Evolutionary conservation across 1,284 basidiomycete species (phyloP).

Genomic region (Cutaneotrichosporon cutaneum): DNA sequence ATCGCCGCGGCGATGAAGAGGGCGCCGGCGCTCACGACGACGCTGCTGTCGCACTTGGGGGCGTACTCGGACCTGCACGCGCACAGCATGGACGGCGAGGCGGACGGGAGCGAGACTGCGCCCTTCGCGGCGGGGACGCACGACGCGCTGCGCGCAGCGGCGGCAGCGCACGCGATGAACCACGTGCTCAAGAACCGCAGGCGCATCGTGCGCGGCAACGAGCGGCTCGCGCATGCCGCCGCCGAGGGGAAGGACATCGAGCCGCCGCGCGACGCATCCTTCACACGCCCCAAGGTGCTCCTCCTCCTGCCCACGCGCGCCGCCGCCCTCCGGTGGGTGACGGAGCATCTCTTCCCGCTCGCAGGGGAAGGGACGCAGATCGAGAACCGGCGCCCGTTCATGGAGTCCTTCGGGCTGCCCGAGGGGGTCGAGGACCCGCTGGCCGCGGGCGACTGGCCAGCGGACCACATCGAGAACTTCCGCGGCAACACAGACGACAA

Average conservation of each 20-base stretch:
- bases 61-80: slow-evolving; percentile 71
- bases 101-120: slow-evolving; percentile 45
- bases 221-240: slow-evolving; percentile 69
- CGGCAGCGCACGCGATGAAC: slow-evolving; percentile 73
- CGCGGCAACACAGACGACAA: slow-evolving; percentile 96
- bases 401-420: slow-evolving; percentile 78
- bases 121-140: slow-evolving; percentile 33
- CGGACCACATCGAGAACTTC: slow-evolving; percentile 91
- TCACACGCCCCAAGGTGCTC: slow-evolving; percentile 91
- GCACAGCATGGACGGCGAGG: slow-evolving; percentile 59
- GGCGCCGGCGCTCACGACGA: slow-evolving; percentile 57
- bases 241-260: slow-evolving; percentile 56
- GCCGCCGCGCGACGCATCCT: slow-evolving; percentile 86
- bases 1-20: slow-evolving; percentile 55
- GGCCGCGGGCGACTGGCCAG: slow-evolving; percentile 70
- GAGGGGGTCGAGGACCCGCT: slow-evolving; percentile 77
- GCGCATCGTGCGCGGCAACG: slow-evolving; percentile 90
- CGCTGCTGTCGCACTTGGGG: slow-evolving; percentile 59
- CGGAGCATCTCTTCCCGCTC: slow-evolving; percentile 67
- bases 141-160: slow-evolving; percentile 62
- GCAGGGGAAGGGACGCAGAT: slow-evolving; percentile 65
- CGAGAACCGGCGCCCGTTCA: slow-evolving; percentile 81
- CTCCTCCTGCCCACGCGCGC: slow-evolving; percentile 90
- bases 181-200: slow-evolving; percentile 92
- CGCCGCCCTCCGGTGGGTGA: slow-evolving; percentile 72